Percentiles rank a stretch among this genome's conserved stretches.
phyloP scores from a whole-genome alignment of 371 early-diverging fungal species.

The Fennellomyces sp. region DNA sequence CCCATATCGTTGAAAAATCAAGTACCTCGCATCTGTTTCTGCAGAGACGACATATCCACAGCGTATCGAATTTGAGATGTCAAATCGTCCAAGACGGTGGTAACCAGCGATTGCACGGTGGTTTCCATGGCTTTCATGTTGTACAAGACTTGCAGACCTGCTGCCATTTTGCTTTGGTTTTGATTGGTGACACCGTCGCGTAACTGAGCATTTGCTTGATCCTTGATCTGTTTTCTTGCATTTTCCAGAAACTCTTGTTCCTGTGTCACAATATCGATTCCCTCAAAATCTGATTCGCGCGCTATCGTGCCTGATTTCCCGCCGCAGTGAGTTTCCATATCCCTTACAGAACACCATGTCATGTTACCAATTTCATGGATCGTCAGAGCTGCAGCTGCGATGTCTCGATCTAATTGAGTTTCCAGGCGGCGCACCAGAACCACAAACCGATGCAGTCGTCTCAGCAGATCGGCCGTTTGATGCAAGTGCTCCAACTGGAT shows the following conservation, averaged over 20 bases:
- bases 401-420: conserved; percentile 59
- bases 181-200: conserved; percentile 61
- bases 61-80: conserved; percentile 58
- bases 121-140: conserved; percentile 65
- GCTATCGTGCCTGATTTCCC: conserved; percentile 48
- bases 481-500: conserved; percentile 70
- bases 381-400: conserved; percentile 62
- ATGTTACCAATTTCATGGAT: conserved; percentile 57
- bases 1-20: neutral
- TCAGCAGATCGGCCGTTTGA: conserved; percentile 62
- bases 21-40: conserved; percentile 66
- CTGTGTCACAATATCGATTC: conserved; percentile 64
- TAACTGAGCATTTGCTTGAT: conserved; percentile 59
- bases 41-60: conserved; percentile 64
- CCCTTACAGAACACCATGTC: too few relatives aligned
- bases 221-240: conserved; percentile 46
- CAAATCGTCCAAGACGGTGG: conserved; percentile 51
- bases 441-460: conserved; percentile 68
- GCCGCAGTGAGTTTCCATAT: neutral
- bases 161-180: conserved; percentile 74
- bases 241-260: conserved; percentile 53
- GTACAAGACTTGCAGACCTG: conserved; percentile 77
- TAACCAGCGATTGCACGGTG: conserved; percentile 48
- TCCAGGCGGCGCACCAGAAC: conserved; percentile 65
- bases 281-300: conserved; percentile 65